A percentile compares a stretch with the other conserved stretches of the same genome.
phyloP scores from a whole-genome alignment of 2,329 filamentous ascomycete species.

The Alternaria brassicae region DNA sequence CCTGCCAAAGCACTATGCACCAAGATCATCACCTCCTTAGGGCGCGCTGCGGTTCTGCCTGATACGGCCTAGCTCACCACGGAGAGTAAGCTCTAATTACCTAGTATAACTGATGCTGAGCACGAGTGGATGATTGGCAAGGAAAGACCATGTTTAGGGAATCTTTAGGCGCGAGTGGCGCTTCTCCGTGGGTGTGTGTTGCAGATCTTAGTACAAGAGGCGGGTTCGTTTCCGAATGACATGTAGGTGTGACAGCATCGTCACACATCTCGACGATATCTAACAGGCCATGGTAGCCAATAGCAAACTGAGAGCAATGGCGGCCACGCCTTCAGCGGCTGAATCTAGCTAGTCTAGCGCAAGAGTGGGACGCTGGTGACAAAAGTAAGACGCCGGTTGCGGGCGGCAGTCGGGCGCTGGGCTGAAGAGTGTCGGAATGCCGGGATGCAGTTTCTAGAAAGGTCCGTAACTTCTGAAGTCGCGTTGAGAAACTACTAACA shows the following conservation, averaged over 20 bases:
- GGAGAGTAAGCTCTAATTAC: background rate
- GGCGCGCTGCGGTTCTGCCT: too few species aligned
- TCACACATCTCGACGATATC: background rate
- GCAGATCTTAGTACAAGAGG: too few species aligned
- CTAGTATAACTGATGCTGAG: background rate
- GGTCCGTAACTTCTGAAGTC: background rate
- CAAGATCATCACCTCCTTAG: too few species aligned
- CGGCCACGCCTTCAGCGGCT: background rate
- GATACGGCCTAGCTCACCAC: background rate
- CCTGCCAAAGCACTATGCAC: too few species aligned
- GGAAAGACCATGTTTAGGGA: too few species aligned
- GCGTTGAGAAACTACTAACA: background rate
- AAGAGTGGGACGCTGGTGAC: background rate
- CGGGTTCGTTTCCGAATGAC: background rate
- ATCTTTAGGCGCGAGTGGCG: too few species aligned
- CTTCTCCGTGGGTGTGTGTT: too few species aligned
- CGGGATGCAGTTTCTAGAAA: background rate
- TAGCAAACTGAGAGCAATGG: background rate
- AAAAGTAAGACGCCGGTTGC: background rate
- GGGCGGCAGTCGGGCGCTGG: background rate
- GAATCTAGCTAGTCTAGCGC: background rate
- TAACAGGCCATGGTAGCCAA: background rate
- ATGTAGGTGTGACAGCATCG: background rate
- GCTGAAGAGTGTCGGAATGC: background rate
- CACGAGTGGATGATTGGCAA: too few species aligned